Evolutionary conservation across 805 yeast genomes (phyloP).

Genomic region (Schizosaccharomyces cryophilus): DNA sequence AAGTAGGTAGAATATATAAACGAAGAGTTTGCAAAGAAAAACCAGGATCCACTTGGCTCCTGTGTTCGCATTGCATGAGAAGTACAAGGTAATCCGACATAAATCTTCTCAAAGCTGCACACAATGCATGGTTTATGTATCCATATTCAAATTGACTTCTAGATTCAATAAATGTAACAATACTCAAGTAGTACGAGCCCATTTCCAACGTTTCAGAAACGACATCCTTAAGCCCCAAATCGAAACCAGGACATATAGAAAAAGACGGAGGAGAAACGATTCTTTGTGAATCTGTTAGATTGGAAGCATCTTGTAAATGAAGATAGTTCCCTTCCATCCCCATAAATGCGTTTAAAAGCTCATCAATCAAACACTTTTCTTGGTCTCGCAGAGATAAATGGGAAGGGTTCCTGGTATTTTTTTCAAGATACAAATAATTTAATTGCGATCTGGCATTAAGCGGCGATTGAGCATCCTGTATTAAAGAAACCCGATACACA

Average conservation of each 20-base stretch:
- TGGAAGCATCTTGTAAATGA: constrained; percentile 35
- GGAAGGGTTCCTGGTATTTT: not conserved
- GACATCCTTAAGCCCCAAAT: constrained; percentile 46
- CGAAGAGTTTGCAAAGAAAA: constrained; percentile 40
- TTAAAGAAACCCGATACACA: not conserved
- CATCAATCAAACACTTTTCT: constrained; percentile 49
- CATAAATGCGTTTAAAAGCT: constrained; percentile 37
- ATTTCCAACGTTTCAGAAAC: constrained; percentile 32
- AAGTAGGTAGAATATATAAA: constrained; percentile 20
- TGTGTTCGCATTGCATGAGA: constrained; percentile 24
- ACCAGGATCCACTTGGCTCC: constrained; percentile 22
- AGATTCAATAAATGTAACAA: constrained; percentile 33
- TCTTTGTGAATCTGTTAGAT: constrained; percentile 22
- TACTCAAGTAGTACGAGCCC: constrained; percentile 39
- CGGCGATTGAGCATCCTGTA: not conserved
- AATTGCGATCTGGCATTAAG: not conserved
- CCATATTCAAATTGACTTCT: constrained; percentile 40
- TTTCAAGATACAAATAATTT: not conserved
- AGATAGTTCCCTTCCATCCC: constrained; percentile 50
- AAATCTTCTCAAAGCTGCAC: constrained; percentile 29
- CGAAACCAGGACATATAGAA: constrained; percentile 46
- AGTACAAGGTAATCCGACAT: constrained; percentile 15
- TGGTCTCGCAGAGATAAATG: constrained; percentile 16
- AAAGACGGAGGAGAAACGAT: constrained; percentile 46
- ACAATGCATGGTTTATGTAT: constrained; percentile 45